Percentiles rank a stretch among this genome's conserved stretches.
Evolutionary conservation across 768 basidiomycete species (phyloP).

Genomic region (Austroboletus festivus): DNA sequence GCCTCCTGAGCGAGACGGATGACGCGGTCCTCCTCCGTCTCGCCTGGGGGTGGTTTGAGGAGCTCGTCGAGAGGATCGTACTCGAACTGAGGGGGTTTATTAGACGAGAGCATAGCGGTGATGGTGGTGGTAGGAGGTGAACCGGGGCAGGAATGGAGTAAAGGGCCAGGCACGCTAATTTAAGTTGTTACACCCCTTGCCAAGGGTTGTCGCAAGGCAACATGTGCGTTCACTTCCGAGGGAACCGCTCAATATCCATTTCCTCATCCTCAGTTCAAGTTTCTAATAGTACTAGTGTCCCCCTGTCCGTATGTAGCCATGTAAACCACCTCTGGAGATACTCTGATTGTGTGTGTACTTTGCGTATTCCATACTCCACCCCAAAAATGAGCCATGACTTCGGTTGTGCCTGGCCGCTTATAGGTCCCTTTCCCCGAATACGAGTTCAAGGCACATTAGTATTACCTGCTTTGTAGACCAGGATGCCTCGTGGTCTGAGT

Average conservation of each 20-base stretch:
- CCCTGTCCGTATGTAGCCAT: too few species aligned
- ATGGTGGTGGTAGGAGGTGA: conserved; percentile 2
- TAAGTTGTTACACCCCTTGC: conserved; percentile 11
- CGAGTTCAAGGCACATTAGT: too few species aligned
- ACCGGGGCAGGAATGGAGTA: neutral
- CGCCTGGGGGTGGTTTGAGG: conserved; percentile 64
- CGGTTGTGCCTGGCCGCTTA: conserved; percentile 9
- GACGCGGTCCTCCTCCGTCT: conserved; percentile 56
- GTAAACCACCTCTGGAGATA: too few species aligned
- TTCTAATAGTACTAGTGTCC: too few species aligned
- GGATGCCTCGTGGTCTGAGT: too few species aligned
- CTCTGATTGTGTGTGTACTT: conserved; percentile 5
- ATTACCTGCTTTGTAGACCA: too few species aligned
- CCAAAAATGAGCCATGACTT: neutral
- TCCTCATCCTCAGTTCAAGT: too few species aligned
- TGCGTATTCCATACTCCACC: conserved; percentile 14
- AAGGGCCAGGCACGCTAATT: conserved; percentile 24
- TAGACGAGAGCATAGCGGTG: conserved; percentile 20
- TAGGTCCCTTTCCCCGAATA: conserved; percentile 1
- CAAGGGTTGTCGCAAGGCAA: neutral
- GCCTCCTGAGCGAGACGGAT: conserved; percentile 58
- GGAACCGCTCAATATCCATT: neutral
- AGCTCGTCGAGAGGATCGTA: conserved; percentile 63
- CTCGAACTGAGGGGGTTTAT: neutral
- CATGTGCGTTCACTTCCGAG: neutral